Conservation (phyloP, 106 monocot species). For the Platanthera guangdongensis region DNA sequence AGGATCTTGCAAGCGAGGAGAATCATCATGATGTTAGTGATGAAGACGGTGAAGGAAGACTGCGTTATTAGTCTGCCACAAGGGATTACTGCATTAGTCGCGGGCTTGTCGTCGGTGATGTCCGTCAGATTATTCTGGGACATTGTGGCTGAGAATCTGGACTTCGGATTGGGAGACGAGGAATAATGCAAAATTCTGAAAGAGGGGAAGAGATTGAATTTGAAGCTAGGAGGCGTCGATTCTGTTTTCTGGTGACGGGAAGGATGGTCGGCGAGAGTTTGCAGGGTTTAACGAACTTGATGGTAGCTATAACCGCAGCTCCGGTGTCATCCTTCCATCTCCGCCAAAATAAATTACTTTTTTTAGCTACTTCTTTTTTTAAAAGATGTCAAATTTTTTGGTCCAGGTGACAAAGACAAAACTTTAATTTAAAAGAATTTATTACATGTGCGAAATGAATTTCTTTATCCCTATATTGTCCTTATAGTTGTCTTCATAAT, state of each 20-base stretch:
- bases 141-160: background rate
- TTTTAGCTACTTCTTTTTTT: too few species aligned
- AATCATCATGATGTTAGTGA: slow-evolving; percentile 19
- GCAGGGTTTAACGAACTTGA: background rate
- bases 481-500: too few species aligned
- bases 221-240: background rate
- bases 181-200: background rate
- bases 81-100: background rate
- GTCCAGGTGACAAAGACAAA: too few species aligned
- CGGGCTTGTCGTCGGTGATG: background rate
- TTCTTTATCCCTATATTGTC: too few species aligned
- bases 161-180: background rate
- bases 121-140: background rate
- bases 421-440: too few species aligned
- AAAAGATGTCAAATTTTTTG: too few species aligned
- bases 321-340: too few species aligned
- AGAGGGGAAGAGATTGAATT: background rate
- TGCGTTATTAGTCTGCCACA: too few species aligned
- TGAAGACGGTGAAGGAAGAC: slow-evolving; percentile 19
- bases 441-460: too few species aligned
- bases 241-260: background rate
- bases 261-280: background rate
- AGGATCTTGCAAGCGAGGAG: slow-evolving; percentile 37
- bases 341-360: too few species aligned
- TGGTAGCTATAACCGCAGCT: background rate